These are phyloP conservation scores for Aristolochia californica DNA, from an alignment of 164 flowering plant genomes.

Conservation along the genomic window DNA sequence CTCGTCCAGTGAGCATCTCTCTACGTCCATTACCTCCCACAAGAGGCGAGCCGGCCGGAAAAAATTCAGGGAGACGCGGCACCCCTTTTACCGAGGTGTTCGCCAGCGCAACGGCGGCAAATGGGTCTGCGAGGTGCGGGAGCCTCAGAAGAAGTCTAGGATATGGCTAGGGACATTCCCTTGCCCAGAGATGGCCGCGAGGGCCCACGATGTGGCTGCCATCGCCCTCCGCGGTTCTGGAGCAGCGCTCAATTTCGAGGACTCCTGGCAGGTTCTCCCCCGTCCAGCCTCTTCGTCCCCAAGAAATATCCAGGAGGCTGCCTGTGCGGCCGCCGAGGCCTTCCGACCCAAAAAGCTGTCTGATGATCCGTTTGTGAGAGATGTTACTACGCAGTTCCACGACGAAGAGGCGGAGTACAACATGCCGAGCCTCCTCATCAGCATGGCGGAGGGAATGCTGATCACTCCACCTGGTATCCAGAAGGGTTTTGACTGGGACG, in stretches of 20 bases:
- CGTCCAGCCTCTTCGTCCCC: slow-evolving; percentile 32
- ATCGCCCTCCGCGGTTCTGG: slow-evolving; percentile 46
- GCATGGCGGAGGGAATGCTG: slow-evolving; percentile 54
- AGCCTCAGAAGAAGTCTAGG: slow-evolving; percentile 50
- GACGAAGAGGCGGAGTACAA: slow-evolving; percentile 20
- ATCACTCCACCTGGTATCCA: slow-evolving; percentile 31
- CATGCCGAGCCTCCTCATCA: slow-evolving; percentile 26
- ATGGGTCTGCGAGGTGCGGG: slow-evolving; percentile 69
- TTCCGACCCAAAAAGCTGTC: no score
- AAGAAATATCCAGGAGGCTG: slow-evolving; percentile 62
- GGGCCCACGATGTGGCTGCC: slow-evolving; percentile 65
- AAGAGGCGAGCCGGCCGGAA: slow-evolving; percentile 52
- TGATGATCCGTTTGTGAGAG: no score
- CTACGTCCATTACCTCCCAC: not conserved
- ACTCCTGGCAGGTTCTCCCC: slow-evolving; percentile 52
- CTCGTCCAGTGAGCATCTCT: no score
- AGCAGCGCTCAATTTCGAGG: slow-evolving; percentile 67
- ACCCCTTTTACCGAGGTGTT: slow-evolving; percentile 57
- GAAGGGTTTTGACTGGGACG: slow-evolving; percentile 7
- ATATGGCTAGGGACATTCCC: slow-evolving; percentile 67
- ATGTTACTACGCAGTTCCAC: not conserved
- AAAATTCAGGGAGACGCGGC: slow-evolving; percentile 53
- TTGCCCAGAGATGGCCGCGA: slow-evolving; percentile 58
- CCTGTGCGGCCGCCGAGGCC: slow-evolving; percentile 31
- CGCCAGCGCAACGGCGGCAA: slow-evolving; percentile 32